These are phyloP conservation scores for Yueomyces sp. DNA, from an alignment of 1,139 yeast species.

Conservation along the genomic window DNA sequence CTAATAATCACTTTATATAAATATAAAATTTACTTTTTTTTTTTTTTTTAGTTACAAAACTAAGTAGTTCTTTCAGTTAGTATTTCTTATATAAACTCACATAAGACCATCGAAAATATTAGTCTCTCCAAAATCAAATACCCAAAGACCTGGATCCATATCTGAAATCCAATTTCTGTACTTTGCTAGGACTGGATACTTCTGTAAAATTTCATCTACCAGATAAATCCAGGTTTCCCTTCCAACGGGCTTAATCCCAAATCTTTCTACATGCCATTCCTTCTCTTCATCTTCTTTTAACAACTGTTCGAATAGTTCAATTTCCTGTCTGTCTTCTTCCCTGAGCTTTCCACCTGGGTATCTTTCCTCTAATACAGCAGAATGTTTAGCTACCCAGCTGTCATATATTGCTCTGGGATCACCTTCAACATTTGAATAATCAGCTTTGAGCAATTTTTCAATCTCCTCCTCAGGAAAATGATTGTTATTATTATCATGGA, in stretches of 20 bases:
- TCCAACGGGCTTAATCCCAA: neutral
- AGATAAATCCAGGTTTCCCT: neutral
- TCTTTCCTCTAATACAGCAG: neutral
- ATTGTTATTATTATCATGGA: too few relatives aligned
- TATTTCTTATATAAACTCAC: too few relatives aligned
- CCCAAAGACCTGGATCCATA: neutral
- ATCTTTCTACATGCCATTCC: neutral
- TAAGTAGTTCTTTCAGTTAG: too few relatives aligned
- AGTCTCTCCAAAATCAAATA: neutral
- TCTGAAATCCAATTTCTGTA: neutral
- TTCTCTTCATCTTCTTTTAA: neutral
- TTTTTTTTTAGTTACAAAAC: too few relatives aligned
- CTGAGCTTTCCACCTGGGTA: neutral
- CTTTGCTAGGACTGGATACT: neutral
- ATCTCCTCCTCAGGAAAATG: neutral
- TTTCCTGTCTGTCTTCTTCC: neutral
- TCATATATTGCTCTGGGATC: neutral
- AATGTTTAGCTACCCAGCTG: neutral
- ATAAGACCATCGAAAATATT: neutral
- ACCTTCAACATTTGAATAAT: neutral
- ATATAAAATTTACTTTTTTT: too few relatives aligned
- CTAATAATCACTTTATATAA: too few relatives aligned
- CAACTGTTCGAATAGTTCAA: neutral
- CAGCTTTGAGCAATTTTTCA: neutral
- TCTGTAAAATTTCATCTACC: too few relatives aligned